Percentiles rank a stretch among this genome's conserved stretches.
Conservation (phyloP, 805 yeast genomes). For the Blastobotrys terrestris region DNA sequence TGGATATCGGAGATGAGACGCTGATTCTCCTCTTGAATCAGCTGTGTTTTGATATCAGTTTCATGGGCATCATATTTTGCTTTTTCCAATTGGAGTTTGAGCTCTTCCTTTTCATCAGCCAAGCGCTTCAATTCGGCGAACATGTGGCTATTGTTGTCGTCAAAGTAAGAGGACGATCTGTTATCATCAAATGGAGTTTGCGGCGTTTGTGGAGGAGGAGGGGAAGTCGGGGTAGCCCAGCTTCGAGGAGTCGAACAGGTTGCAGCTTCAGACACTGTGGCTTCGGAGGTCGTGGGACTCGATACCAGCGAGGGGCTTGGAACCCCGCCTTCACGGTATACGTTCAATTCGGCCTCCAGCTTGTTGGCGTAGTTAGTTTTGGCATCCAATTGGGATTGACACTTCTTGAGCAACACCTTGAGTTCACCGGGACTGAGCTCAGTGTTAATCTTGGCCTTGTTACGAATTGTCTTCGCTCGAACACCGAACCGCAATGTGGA, state of each 20-base stretch:
- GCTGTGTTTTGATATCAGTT: constrained; percentile 14
- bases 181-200: neutral
- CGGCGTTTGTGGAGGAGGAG: neutral
- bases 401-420: constrained; percentile 32
- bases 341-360: constrained; percentile 37
- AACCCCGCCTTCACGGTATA: constrained; percentile 31
- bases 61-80: constrained; percentile 22
- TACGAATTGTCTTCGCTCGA: constrained; percentile 62
- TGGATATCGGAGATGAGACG: constrained; percentile 12
- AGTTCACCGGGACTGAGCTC: constrained; percentile 50
- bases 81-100: constrained; percentile 17
- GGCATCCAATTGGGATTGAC: constrained; percentile 29
- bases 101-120: constrained; percentile 8
- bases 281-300: neutral
- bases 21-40: constrained; percentile 18
- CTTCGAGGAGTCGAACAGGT: neutral
- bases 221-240: neutral
- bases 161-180: neutral
- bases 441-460: constrained; percentile 56
- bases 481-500: constrained; percentile 71
- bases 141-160: neutral
- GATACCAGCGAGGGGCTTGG: neutral
- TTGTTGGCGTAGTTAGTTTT: constrained; percentile 31
- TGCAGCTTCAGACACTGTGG: neutral
- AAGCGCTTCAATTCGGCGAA: neutral